phyloP scores from a whole-genome alignment of 805 yeast species.

The Metschnikowia drakensbergensis region DNA sequence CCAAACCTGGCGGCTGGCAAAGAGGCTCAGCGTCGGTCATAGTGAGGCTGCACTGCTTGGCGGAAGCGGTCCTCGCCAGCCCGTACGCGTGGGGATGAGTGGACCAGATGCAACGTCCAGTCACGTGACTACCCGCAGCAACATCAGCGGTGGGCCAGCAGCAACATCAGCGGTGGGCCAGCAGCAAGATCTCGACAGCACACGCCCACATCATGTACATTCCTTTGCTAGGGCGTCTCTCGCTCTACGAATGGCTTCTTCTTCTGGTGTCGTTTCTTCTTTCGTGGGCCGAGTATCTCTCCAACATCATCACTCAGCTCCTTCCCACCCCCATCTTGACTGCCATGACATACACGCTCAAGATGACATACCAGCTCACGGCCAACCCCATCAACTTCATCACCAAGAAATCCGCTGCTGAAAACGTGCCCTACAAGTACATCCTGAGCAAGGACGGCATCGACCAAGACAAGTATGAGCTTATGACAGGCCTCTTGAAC shows the following conservation, averaged over 20 bases:
- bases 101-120: too few relatives aligned
- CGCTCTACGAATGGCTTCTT: conserved; percentile 48
- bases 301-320: conserved; percentile 41
- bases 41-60: too few relatives aligned
- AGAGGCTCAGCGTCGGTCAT: too few relatives aligned
- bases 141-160: neutral
- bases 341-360: conserved; percentile 29
- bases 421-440: conserved; percentile 21
- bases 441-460: conserved; percentile 19
- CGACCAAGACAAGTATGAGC: conserved; percentile 22
- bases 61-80: too few relatives aligned
- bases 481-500: conserved; percentile 38
- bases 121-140: neutral
- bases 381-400: conserved; percentile 26
- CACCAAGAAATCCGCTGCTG: conserved; percentile 10
- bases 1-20: too few relatives aligned
- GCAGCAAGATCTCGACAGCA: too few relatives aligned
- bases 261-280: conserved; percentile 41
- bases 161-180: too few relatives aligned
- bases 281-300: conserved; percentile 48
- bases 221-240: conserved; percentile 35
- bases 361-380: conserved; percentile 25
- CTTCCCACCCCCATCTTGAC: conserved; percentile 44
- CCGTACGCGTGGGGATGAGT: too few relatives aligned
- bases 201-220: conserved; percentile 13